Conservation (phyloP, 441 rosid genomes). For the Mallotus japonicus region DNA sequence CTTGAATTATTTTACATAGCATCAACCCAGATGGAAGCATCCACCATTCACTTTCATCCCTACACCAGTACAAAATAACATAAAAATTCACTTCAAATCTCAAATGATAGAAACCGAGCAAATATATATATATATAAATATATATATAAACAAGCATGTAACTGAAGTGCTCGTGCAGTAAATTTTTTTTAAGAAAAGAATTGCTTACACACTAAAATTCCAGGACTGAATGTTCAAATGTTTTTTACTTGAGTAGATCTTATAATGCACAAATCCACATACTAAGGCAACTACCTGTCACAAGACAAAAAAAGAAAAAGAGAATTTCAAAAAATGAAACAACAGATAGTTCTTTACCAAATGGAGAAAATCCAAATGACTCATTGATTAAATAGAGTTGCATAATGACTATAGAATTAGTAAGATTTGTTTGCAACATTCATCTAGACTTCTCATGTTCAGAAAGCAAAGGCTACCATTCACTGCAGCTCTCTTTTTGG, state of each 20-base stretch:
- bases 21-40: constrained; percentile 73
- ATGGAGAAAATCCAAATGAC: background rate
- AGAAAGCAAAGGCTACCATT: background rate
- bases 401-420: background rate
- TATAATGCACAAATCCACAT: constrained; percentile 73
- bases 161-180: background rate
- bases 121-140: too few relatives aligned
- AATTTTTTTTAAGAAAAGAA: too few relatives aligned
- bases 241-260: constrained; percentile 53
- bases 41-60: constrained; percentile 99
- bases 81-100: background rate
- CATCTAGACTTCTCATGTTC: background rate
- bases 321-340: constrained; percentile 1
- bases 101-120: background rate
- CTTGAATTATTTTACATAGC: constrained; percentile 70
- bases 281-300: constrained; percentile 61
- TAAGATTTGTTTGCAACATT: background rate
- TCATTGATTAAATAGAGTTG: background rate
- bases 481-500: background rate
- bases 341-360: background rate
- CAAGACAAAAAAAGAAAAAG: background rate
- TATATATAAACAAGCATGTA: background rate
- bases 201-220: constrained; percentile 79
- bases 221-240: constrained; percentile 65
- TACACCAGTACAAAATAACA: constrained; percentile 24